A percentile compares a stretch with the other conserved stretches of the same genome.
Conservation (phyloP, 2,329 filamentous ascomycete species). For the Calonectria montana region DNA sequence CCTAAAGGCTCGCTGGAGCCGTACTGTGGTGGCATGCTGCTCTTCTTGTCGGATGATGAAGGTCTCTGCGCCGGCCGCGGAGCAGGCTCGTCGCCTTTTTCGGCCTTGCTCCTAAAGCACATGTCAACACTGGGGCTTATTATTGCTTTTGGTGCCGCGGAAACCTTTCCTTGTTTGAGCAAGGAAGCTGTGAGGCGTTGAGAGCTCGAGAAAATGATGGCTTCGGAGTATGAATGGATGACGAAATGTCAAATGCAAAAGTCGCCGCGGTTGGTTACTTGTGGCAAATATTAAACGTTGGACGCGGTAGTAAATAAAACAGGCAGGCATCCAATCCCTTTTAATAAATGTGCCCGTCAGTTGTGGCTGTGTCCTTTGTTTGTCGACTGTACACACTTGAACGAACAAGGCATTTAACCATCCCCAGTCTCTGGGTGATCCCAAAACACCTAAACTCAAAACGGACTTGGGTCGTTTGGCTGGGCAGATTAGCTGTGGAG, state of each 20-base stretch:
- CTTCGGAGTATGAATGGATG: neutral
- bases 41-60: constrained; percentile 42
- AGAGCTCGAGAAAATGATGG: neutral
- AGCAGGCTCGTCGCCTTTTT: constrained; percentile 51
- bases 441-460: neutral
- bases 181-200: neutral
- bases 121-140: constrained; percentile 44
- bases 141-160: neutral
- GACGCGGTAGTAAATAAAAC: neutral
- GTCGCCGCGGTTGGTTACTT: neutral
- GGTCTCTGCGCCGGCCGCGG: constrained; percentile 52
- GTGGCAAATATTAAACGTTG: no score
- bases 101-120: constrained; percentile 63
- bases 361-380: neutral
- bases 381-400: neutral
- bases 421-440: neutral
- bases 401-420: neutral
- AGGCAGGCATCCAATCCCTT: neutral
- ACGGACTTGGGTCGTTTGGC: neutral
- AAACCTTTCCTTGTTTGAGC: neutral
- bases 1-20: constrained; percentile 32
- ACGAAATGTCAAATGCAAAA: neutral
- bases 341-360: neutral
- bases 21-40: constrained; percentile 39
- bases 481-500: constrained; percentile 1